Base-by-base conservation (phyloP, 2,329 filamentous ascomycete species). In the Diaporthe capsici region DNA sequence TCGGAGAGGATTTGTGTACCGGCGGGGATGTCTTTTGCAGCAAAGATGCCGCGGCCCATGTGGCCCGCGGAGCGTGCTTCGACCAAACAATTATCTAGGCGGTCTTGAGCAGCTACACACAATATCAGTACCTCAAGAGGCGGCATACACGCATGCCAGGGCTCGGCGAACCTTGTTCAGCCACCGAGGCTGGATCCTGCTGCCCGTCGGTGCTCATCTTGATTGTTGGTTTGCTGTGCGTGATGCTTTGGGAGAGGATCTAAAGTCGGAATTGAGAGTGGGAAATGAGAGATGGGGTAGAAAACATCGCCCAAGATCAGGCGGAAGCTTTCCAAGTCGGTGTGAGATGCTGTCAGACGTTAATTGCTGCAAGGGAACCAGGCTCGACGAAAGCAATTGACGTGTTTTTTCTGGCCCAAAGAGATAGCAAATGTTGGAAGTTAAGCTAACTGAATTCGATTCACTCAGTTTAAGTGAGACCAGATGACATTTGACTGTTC, bases 41-140 rank as follows among this genome's bases (percentile, higher is more conserved):
- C 75, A 8, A 77, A 73, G 7, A 71, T 42, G 9, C 77, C 77
- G 28, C 55, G 44, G 49, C 75, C 75, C 72, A 73, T 77, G 63
- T 31, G 20, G 12, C 65, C 75, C 39, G 57, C 72, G 6, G 65
- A 15, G 39, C 58, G 58, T 15, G 22, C 10, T 34, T 60, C 25
- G 49, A 68, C 58, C 39, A 74, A 31, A 39, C 22, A 17, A 3
- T 68, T 7, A 34, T 37, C 28, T 15, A 4, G n/a, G 13, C 20
- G 9, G 28, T n/a, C 22, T 51, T 20, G 1, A 13, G 22, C 28
- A 17, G 22, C 47, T 68, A 10, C 6, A 3, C 5, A 1, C 31
- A 25, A 25, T 22, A 17, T 51, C 1, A 68, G 63, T 51, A 25
- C 12, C 63, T n/a, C 20, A 39, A 15, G 22, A 22, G 28, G 13